Conservation (phyloP, 129 eudicot species). For the Solidago caesia region DNA sequence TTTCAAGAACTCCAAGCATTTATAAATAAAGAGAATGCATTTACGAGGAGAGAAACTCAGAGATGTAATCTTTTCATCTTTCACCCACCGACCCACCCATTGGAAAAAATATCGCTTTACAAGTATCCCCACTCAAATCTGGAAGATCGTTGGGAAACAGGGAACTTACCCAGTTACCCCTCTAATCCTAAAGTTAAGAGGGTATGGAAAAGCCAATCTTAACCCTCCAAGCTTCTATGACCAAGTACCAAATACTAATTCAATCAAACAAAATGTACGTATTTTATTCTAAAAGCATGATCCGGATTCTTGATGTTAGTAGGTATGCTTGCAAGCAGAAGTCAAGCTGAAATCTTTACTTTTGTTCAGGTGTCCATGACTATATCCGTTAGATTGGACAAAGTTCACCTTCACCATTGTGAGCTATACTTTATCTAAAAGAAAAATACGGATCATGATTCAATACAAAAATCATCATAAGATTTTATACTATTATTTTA, state of each 20-base stretch:
- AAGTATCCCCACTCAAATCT: neutral
- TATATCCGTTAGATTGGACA: too few relatives aligned
- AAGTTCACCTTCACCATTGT: too few relatives aligned
- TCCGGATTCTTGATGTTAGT: neutral
- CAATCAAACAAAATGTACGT: neutral
- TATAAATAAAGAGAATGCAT: neutral
- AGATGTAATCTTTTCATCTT: too few relatives aligned
- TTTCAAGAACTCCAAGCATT: neutral
- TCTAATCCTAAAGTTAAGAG: neutral
- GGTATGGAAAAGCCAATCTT: neutral
- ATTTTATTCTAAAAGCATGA: neutral
- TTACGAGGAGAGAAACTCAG: neutral
- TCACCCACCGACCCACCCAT: neutral
- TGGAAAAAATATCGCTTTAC: neutral
- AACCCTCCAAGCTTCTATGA: neutral
- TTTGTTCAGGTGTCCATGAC: neutral
- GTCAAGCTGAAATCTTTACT: neutral
- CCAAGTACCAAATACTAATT: neutral
- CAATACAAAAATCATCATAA: too few relatives aligned
- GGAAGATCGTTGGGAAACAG: neutral
- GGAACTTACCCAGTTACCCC: neutral
- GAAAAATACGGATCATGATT: too few relatives aligned
- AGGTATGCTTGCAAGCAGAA: conserved; percentile 1
- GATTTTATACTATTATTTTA: too few relatives aligned
- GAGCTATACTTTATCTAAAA: too few relatives aligned